A percentile compares a stretch with the other conserved stretches of the same genome.
Conservation (phyloP, 2,329 filamentous ascomycete species). For the Penicillium expansum region DNA sequence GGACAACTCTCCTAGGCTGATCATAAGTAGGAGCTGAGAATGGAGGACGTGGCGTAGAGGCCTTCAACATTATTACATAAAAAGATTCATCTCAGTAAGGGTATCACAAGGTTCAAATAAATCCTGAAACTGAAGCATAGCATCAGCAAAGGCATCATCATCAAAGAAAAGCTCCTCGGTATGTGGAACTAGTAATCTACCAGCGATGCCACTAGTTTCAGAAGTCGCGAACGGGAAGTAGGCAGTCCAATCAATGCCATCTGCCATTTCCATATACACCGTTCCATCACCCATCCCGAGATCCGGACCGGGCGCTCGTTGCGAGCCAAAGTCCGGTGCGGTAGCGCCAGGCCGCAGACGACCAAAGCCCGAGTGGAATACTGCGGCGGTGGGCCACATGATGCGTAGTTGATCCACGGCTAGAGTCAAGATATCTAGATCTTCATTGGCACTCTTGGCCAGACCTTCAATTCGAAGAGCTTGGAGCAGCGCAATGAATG, state of each 20-base stretch:
- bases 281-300: conserved; percentile 12
- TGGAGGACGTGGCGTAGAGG: too few species aligned
- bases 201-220: conserved; percentile 26
- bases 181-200: conserved; percentile 12
- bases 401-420: conserved; percentile 33
- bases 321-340: conserved; percentile 15
- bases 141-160: conserved; percentile 10
- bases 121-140: conserved; percentile 14
- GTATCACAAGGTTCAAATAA: conserved; percentile 12
- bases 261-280: conserved; percentile 14
- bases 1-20: too few species aligned
- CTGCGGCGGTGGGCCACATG: conserved; percentile 41
- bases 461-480: conserved; percentile 36
- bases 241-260: conserved; percentile 33
- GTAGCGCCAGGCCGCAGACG: conserved; percentile 25
- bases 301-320: conserved; percentile 7
- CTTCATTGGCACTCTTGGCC: conserved; percentile 32
- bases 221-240: conserved; percentile 38
- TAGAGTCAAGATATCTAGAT: conserved; percentile 33
- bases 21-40: too few species aligned
- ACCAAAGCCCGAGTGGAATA: conserved; percentile 30
- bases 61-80: not conserved
- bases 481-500: conserved; percentile 44
- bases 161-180: conserved; percentile 13
- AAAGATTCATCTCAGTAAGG: conserved; percentile 3